Conservation (phyloP, 1,284 basidiomycete species). For the Cutaneotrichosporon sp. region DNA sequence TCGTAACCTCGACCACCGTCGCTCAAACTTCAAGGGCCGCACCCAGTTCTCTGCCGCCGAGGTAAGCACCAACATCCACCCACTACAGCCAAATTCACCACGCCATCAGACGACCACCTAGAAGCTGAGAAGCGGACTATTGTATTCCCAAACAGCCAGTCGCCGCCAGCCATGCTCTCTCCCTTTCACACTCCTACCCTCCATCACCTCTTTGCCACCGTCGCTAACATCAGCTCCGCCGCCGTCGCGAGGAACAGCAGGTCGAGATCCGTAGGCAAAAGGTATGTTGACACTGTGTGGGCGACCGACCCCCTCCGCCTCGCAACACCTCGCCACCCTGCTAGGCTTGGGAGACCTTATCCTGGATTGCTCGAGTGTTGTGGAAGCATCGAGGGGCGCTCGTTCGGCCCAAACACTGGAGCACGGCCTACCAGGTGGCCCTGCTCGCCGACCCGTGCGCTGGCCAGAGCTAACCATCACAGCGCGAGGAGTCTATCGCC, state of each 20-base stretch:
- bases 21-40: slow-evolving; percentile 50
- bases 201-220: neutral
- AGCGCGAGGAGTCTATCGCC: slow-evolving; percentile 90
- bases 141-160: neutral
- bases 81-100: neutral
- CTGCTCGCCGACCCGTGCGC: neutral
- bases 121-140: too few species aligned
- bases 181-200: neutral
- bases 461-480: neutral
- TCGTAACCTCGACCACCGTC: slow-evolving; percentile 46
- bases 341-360: too few species aligned
- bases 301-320: too few species aligned
- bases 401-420: too few species aligned
- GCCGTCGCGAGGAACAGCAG: slow-evolving; percentile 92
- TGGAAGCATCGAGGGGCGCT: too few species aligned
- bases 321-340: too few species aligned
- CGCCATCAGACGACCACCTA: neutral
- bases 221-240: slow-evolving; percentile 58
- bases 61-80: slow-evolving; percentile 22
- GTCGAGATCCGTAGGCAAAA: slow-evolving; percentile 96
- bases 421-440: neutral
- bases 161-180: too few species aligned
- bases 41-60: slow-evolving; percentile 49
- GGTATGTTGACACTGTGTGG: slow-evolving; percentile 43
- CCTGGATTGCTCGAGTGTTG: too few species aligned